Evolutionary conservation across 1,284 basidiomycete genomes (phyloP).

Genomic region (Tilletia indica): DNA sequence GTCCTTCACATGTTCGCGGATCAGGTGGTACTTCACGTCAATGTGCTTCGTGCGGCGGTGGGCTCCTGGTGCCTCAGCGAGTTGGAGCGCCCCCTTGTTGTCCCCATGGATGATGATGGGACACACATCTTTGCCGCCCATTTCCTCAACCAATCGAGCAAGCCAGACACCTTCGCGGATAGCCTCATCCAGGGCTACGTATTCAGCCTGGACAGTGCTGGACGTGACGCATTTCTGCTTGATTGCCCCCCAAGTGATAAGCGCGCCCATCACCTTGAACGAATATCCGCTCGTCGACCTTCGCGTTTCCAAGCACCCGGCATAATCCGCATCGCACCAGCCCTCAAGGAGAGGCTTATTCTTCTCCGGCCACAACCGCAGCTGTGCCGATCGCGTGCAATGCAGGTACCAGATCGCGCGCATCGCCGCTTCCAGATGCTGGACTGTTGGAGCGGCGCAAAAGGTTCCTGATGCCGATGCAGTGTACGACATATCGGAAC

Average conservation of each 20-base stretch:
- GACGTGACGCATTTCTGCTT: not conserved
- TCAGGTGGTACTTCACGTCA: not conserved
- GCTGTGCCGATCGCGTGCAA: not conserved
- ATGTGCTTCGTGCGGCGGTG: constrained; percentile 10
- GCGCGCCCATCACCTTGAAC: not conserved
- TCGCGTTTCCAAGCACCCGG: not conserved
- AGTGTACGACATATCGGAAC: not conserved
- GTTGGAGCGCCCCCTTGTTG: not conserved
- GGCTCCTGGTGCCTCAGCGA: not conserved
- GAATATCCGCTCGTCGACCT: not conserved
- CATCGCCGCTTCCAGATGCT: not conserved
- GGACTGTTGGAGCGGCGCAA: not conserved
- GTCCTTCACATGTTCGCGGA: not conserved
- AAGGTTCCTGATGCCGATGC: not conserved
- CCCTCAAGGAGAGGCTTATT: not conserved
- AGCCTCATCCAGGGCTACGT: not conserved
- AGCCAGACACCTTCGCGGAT: not conserved
- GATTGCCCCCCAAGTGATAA: not conserved
- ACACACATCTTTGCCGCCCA: not conserved
- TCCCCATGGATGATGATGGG: not conserved
- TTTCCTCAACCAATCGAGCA: not conserved
- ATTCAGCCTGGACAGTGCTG: constrained; percentile 1
- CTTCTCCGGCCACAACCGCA: not conserved
- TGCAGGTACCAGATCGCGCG: not conserved
- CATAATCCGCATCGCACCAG: constrained; percentile 13